Percentiles rank a stretch among this genome's conserved stretches.
Conservation (phyloP, 352 stramenopile genomes). For the Peronospora farinosa region DNA sequence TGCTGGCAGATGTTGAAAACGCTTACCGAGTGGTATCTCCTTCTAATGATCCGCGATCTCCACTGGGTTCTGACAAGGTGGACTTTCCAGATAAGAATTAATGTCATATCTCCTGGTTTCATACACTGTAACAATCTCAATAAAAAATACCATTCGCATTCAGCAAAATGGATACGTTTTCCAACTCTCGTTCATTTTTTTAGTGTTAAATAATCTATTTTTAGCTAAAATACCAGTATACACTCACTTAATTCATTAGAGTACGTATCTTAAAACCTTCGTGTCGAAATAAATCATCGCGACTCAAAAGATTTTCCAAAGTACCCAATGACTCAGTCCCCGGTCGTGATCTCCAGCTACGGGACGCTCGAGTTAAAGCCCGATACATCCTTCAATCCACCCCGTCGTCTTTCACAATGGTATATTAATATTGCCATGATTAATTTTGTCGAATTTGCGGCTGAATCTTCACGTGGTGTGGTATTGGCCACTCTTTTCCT, state of each 20-base stretch:
- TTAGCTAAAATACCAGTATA: too few relatives aligned
- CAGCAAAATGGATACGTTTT: too few relatives aligned
- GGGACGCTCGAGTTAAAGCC: conserved; percentile 12
- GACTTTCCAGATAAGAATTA: conserved; percentile 19
- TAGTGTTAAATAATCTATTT: too few relatives aligned
- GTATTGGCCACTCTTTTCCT: conserved; percentile 75
- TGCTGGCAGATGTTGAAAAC: conserved; percentile 38
- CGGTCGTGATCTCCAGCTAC: conserved; percentile 9
- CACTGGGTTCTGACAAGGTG: conserved; percentile 33
- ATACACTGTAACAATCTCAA: not conserved
- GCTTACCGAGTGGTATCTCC: conserved; percentile 20
- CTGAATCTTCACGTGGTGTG: conserved; percentile 61
- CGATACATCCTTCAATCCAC: conserved; percentile 13
- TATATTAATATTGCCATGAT: conserved; percentile 65
- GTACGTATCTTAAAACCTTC: too few relatives aligned
- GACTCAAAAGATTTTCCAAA: not conserved
- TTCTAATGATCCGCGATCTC: conserved; percentile 30
- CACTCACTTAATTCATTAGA: too few relatives aligned
- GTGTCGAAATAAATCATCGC: not conserved
- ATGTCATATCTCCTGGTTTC: not conserved
- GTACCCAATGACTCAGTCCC: conserved; percentile 1
- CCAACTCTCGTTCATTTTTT: too few relatives aligned
- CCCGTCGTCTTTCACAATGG: conserved; percentile 38
- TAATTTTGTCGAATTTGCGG: conserved; percentile 78
- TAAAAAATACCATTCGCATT: not conserved